Evolutionary conservation across 2,329 filamentous ascomycete genomes (phyloP).

Genomic region (Teratosphaeria nubilosa): DNA sequence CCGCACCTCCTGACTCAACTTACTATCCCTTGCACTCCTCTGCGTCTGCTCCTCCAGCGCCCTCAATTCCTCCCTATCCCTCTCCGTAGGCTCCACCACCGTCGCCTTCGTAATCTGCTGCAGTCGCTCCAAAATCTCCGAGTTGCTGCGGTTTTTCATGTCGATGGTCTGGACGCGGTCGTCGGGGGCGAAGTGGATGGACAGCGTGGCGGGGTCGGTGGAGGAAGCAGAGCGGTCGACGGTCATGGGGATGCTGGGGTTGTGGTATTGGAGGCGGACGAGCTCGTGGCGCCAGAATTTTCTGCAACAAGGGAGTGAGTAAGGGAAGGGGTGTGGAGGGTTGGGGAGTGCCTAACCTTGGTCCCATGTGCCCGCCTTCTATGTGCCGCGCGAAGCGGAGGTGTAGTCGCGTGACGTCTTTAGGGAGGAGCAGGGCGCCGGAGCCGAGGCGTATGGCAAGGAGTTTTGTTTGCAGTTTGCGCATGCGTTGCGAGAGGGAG

Average conservation of each 20-base stretch:
- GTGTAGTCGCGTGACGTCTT: slow-evolving; percentile 64
- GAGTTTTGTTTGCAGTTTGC: slow-evolving; percentile 62
- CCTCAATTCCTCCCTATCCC: slow-evolving; percentile 50
- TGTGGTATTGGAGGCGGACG: slow-evolving; percentile 86
- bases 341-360: slow-evolving; percentile 44
- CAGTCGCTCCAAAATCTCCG: slow-evolving; percentile 56
- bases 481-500: slow-evolving; percentile 57
- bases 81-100: slow-evolving; percentile 45
- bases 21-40: slow-evolving; percentile 45
- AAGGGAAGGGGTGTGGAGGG: neutral
- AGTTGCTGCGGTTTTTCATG: slow-evolving; percentile 53
- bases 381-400: slow-evolving; percentile 57
- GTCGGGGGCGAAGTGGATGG: slow-evolving; percentile 48
- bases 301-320: slow-evolving; percentile 35
- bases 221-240: slow-evolving; percentile 58
- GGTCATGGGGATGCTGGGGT: slow-evolving; percentile 74
- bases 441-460: slow-evolving; percentile 68
- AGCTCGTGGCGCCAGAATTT: slow-evolving; percentile 83
- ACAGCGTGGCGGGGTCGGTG: slow-evolving; percentile 49
- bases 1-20: slow-evolving; percentile 42
- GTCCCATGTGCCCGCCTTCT: slow-evolving; percentile 59
- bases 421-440: slow-evolving; percentile 71
- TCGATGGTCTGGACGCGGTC: slow-evolving; percentile 34
- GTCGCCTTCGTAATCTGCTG: slow-evolving; percentile 49
- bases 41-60: slow-evolving; percentile 46